These are phyloP conservation scores for Candida gigantensis DNA, from an alignment of 1,139 yeast species.

Conservation along the genomic window DNA sequence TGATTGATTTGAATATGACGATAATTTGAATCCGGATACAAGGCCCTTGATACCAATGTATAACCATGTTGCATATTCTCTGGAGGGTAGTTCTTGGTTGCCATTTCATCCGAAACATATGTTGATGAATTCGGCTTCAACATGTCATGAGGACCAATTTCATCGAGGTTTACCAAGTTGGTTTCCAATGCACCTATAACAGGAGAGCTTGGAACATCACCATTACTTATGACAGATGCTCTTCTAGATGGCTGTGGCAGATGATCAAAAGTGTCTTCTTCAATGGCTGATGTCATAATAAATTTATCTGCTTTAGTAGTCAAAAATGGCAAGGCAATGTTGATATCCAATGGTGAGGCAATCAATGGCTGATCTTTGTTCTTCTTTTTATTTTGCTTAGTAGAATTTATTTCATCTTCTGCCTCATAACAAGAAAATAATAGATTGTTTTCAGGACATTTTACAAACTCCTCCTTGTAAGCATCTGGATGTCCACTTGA, in stretches of 20 bases:
- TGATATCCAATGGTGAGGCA: slow-evolving; percentile 48
- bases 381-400: slow-evolving; percentile 15
- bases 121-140: slow-evolving; percentile 13
- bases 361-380: slow-evolving; percentile 25
- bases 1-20: slow-evolving; percentile 73
- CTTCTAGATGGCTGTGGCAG: slow-evolving; percentile 20
- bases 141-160: slow-evolving; percentile 17
- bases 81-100: slow-evolving; percentile 17
- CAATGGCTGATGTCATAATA: slow-evolving; percentile 25
- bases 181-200: slow-evolving; percentile 46
- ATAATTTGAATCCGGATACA: slow-evolving; percentile 71
- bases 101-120: slow-evolving; percentile 18
- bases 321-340: slow-evolving; percentile 47
- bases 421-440: slow-evolving; percentile 57
- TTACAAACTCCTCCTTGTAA: slow-evolving; percentile 62
- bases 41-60: slow-evolving; percentile 38
- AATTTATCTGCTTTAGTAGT: slow-evolving; percentile 43
- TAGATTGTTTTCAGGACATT: slow-evolving; percentile 61
- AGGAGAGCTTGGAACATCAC: slow-evolving; percentile 33
- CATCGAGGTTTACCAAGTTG: slow-evolving; percentile 32
- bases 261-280: slow-evolving; percentile 20
- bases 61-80: slow-evolving; percentile 41
- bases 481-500: slow-evolving; percentile 21
- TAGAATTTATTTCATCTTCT: too few species aligned
- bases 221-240: slow-evolving; percentile 21